A percentile compares a stretch with the other conserved stretches of the same genome.
Evolutionary conservation across 768 basidiomycete genomes (phyloP).

Genomic region (Russula sp.): DNA sequence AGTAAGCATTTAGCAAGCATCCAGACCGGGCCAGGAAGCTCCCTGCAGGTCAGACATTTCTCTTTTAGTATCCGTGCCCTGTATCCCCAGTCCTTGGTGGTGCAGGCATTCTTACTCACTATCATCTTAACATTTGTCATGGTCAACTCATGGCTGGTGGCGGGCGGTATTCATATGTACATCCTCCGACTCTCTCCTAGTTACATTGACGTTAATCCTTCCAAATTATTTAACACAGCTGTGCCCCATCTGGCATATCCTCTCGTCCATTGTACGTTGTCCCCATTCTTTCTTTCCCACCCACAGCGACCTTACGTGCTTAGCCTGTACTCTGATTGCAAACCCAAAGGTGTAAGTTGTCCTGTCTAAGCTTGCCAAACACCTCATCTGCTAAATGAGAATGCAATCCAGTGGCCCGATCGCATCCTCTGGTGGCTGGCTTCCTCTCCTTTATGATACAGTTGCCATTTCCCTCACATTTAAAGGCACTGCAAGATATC

Average conservation of each 20-base stretch:
- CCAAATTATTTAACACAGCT: background rate
- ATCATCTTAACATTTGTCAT: slow-evolving; percentile 37
- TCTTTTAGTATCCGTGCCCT: slow-evolving; percentile 27
- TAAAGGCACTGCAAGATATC: slow-evolving; percentile 24
- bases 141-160: slow-evolving; percentile 50
- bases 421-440: slow-evolving; percentile 34
- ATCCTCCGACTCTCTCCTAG: too few species aligned
- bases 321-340: slow-evolving; percentile 39
- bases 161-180: slow-evolving; percentile 40
- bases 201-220: background rate
- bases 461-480: slow-evolving; percentile 31
- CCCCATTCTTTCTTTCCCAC: too few species aligned
- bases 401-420: slow-evolving; percentile 18
- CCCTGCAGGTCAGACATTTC: background rate
- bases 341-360: slow-evolving; percentile 23
- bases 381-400: background rate
- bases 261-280: too few species aligned
- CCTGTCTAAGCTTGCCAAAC: background rate
- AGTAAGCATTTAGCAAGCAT: slow-evolving; percentile 27
- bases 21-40: background rate
- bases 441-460: slow-evolving; percentile 37
- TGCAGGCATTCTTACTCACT: slow-evolving; percentile 23
- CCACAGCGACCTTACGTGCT: background rate
- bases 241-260: too few species aligned
- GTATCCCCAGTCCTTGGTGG: slow-evolving; percentile 25